Percentiles rank a stretch among this genome's conserved stretches.
Evolutionary conservation across 2,329 filamentous ascomycete genomes (phyloP).

Genomic region (Penicillium oxalicum): DNA sequence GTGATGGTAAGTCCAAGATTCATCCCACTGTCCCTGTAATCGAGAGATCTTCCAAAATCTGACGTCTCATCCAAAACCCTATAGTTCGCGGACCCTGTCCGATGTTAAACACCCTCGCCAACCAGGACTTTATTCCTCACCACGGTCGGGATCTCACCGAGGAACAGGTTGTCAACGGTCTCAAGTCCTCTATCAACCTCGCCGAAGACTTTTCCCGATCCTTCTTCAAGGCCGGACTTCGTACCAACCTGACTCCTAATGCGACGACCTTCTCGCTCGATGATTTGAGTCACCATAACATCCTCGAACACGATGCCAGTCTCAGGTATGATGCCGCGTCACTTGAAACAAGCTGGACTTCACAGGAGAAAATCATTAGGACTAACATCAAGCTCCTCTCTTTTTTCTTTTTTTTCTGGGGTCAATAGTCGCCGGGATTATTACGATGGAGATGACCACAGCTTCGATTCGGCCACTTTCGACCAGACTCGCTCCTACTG

Average conservation of each 20-base stretch:
- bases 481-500: conserved; percentile 6
- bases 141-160: neutral
- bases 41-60: too few relatives aligned
- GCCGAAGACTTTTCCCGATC: neutral
- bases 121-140: neutral
- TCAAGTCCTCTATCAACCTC: neutral
- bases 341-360: too few relatives aligned
- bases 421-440: conserved; percentile 2
- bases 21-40: too few relatives aligned
- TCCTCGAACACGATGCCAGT: neutral
- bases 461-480: conserved; percentile 2
- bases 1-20: neutral
- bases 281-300: neutral
- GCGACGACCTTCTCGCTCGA: neutral
- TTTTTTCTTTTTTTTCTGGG: too few relatives aligned
- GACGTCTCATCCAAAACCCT: too few relatives aligned
- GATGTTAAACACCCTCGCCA: neutral
- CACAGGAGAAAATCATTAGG: neutral
- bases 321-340: neutral
- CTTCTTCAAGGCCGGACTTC: neutral
- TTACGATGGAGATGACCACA: conserved; percentile 4
- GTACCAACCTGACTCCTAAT: neutral
- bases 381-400: neutral
- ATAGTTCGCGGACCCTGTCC: neutral
- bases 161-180: neutral